A percentile compares a stretch with the other conserved stretches of the same genome.
Evolutionary conservation across 176 grass and related monocot species (phyloP).

Genomic region (Thalia dealbata): DNA sequence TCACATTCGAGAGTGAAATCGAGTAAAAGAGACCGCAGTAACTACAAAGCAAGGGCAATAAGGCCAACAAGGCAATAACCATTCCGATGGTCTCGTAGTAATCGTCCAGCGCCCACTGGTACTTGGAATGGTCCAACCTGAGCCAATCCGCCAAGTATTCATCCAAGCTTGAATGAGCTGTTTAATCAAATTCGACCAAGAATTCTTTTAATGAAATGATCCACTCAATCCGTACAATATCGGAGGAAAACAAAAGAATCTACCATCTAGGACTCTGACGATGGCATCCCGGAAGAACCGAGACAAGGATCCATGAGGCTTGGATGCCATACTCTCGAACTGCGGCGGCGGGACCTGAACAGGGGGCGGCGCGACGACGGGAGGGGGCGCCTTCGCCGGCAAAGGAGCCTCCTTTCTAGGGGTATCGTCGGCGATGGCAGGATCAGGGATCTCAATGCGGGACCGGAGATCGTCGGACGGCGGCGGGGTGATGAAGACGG

Average conservation of each 20-base stretch:
- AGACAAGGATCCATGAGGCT: not conserved
- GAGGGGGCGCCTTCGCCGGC: not conserved
- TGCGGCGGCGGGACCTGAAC: conserved; percentile 19
- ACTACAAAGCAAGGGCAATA: not conserved
- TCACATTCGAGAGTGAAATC: not conserved
- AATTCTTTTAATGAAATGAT: not conserved
- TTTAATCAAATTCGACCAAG: not conserved
- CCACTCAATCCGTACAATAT: not conserved
- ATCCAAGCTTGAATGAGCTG: conserved; percentile 15
- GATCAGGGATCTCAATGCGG: conserved; percentile 18
- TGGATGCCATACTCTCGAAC: not conserved
- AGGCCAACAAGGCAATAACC: not conserved
- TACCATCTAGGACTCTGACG: conserved; percentile 14
- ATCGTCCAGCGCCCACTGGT: conserved; percentile 15
- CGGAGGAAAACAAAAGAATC: not conserved
- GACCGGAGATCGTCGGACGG: conserved; percentile 10
- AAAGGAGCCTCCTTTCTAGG: conserved; percentile 16
- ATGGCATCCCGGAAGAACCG: conserved; percentile 4
- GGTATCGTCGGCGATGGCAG: not conserved
- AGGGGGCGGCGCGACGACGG: conserved; percentile 41
- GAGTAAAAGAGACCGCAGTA: not conserved
- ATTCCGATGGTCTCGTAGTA: conserved; percentile 2
- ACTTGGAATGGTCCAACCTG: conserved; percentile 12
- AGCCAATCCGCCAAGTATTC: conserved; percentile 11
- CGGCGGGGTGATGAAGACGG: conserved; percentile 40